Conservation (phyloP, 371 early-diverging fungal species). For the Mucor circinelloides region DNA sequence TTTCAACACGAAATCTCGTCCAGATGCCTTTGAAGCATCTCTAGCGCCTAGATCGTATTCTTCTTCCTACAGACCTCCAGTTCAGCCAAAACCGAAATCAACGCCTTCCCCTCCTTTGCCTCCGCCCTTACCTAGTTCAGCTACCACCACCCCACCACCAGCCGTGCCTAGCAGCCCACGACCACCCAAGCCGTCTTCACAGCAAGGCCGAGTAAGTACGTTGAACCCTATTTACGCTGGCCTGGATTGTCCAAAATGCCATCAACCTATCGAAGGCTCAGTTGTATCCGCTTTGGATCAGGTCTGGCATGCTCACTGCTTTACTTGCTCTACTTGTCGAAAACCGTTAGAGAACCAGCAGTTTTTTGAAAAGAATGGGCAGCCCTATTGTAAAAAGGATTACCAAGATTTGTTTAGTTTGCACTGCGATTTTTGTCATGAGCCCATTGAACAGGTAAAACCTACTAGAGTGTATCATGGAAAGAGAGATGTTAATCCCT, state of each 20-base stretch:
- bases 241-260: constrained; percentile 19
- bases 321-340: constrained; percentile 17
- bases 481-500: neutral
- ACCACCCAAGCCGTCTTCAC: neutral
- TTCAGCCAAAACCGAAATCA: neutral
- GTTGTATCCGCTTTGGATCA: constrained; percentile 23
- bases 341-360: constrained; percentile 16
- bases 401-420: constrained; percentile 21
- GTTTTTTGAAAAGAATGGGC: constrained; percentile 21
- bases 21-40: constrained; percentile 20
- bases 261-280: constrained; percentile 16
- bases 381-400: constrained; percentile 22
- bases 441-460: constrained; percentile 29
- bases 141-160: constrained; percentile 8
- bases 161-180: constrained; percentile 13
- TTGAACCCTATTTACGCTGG: constrained; percentile 23
- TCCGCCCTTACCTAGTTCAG: neutral
- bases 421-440: constrained; percentile 22
- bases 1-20: neutral
- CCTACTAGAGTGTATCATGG: neutral
- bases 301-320: constrained; percentile 27
- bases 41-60: neutral
- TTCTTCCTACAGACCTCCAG: neutral
- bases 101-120: constrained; percentile 8
- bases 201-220: constrained; percentile 6